Conservation (phyloP, 441 rosid species). For the Hura crepitans region DNA sequence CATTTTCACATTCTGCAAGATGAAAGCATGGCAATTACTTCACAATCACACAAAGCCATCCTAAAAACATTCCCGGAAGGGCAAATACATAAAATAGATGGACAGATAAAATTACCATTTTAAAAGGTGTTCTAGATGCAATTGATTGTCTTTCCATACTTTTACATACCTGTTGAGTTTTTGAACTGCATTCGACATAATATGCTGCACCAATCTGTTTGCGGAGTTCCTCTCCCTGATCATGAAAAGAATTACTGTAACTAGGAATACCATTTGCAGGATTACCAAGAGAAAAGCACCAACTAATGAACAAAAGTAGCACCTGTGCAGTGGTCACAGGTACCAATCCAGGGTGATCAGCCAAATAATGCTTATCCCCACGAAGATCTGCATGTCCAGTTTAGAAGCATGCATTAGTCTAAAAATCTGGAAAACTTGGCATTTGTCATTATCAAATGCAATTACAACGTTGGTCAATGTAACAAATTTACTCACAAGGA, state of each 20-base stretch:
- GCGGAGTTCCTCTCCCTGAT: conserved; percentile 94
- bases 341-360: conserved; percentile 91
- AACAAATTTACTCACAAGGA: not conserved
- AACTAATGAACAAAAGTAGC: conserved; percentile 17
- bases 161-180: conserved; percentile 55
- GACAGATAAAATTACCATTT: not conserved
- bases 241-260: conserved; percentile 14
- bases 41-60: conserved; percentile 16
- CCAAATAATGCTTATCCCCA: conserved; percentile 88
- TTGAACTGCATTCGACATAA: conserved; percentile 97
- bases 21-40: not conserved
- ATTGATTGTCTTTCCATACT: conserved; percentile 10
- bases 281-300: conserved; percentile 15
- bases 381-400: conserved; percentile 71
- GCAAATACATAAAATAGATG: not conserved
- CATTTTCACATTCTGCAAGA: conserved; percentile 84
- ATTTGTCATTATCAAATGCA: not conserved
- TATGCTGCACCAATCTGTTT: conserved; percentile 87
- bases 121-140: not conserved
- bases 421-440: conserved; percentile 9
- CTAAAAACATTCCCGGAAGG: not conserved
- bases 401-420: conserved; percentile 23
- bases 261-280: conserved; percentile 16
- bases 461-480: not conserved
- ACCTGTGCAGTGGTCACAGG: conserved; percentile 97